Conservation (phyloP, 139 green algal species). For the Nannochloris sp. region DNA sequence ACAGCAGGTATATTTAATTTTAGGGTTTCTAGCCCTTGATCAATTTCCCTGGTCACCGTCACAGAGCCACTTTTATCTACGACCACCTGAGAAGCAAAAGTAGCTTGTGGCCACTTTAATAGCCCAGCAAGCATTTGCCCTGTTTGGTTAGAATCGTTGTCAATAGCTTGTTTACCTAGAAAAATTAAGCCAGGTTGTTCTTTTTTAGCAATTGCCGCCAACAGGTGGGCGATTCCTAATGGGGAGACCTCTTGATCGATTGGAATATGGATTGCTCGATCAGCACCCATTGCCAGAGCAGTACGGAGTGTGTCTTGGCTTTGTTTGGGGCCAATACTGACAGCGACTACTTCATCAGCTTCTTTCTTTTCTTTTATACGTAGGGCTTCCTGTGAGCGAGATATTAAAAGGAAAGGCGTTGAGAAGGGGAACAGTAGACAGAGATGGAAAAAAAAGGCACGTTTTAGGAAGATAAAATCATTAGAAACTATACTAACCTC, state of each 20-base stretch:
- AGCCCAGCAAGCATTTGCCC: conserved; percentile 89
- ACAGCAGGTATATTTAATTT: conserved; percentile 77
- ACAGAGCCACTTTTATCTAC: conserved; percentile 23
- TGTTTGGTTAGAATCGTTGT: conserved; percentile 86
- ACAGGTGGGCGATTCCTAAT: conserved; percentile 68
- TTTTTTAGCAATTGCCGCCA: conserved; percentile 53
- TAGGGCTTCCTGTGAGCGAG: conserved; percentile 67
- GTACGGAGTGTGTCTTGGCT: conserved; percentile 78
- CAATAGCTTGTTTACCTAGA: conserved; percentile 93
- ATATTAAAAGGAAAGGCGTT: background rate
- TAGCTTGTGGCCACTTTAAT: conserved; percentile 85
- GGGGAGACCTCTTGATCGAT: conserved; percentile 46
- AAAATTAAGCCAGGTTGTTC: conserved; percentile 61
- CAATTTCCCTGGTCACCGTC: conserved; percentile 51
- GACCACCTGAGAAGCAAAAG: conserved; percentile 80
- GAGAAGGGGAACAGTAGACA: too few relatives aligned
- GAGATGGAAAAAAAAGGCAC: background rate
- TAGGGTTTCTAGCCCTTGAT: conserved; percentile 74
- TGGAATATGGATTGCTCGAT: conserved; percentile 75
- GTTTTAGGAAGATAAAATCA: background rate
- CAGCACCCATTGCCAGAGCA: conserved; percentile 84
- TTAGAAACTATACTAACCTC: conserved; percentile 46
- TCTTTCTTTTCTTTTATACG: conserved; percentile 67
- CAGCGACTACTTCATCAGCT: conserved; percentile 74
- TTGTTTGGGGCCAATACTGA: conserved; percentile 66